Evolutionary conservation across 1,139 yeast species (phyloP), one percentile per base, ranked within the genome.

Genomic region (Scheffersomyces cryptocercus): DNA sequence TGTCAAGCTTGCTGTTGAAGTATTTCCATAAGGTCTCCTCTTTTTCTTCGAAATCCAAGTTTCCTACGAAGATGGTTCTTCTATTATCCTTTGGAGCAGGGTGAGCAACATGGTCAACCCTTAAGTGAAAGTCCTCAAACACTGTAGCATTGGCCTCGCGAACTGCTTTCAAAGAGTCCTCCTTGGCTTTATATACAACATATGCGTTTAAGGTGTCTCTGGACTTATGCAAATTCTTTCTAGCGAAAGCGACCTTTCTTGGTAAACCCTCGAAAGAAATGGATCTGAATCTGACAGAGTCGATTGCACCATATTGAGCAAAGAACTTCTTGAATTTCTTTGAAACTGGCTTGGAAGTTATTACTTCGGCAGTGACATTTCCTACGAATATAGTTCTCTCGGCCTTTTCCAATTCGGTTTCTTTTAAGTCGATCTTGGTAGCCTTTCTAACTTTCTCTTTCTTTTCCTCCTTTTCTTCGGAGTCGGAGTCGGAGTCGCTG

Each of bases 31-130:
- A 73, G 29, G 82, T 77, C 62, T 93, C 99, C 65, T 93, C 99
- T 47, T 80, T 79, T 62, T 88, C 96, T 63, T 90, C 97, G 61
- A 93, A 95, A 62, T 90, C 96, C 52, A 93, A 75, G 63, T 93
- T 93, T 29, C 99, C 99, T 29, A 95, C 93, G 62, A 95, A 95
- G 31, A 95, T 80, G 32, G 95, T 85, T 52, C 90, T 78, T 61
- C 84, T 86, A 62, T 85, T 84, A 57, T 89, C 96, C 57, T 88
- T 91, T 50, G 85, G 81, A 5, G 90, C 75, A 16, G 99, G 99
- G 61, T 91, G 97, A 0, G 95, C 81, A 14, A 91, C 87, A 47
- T 90, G 90, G 64, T 95, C 99, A 14, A 93, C 95, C 58, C 98
- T 79, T 45, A 95, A 62, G 62, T 93, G 98, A 61, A 83, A 83